Conservation (phyloP, 2,329 filamentous ascomycete species). For the Beauveria brongniartii region DNA sequence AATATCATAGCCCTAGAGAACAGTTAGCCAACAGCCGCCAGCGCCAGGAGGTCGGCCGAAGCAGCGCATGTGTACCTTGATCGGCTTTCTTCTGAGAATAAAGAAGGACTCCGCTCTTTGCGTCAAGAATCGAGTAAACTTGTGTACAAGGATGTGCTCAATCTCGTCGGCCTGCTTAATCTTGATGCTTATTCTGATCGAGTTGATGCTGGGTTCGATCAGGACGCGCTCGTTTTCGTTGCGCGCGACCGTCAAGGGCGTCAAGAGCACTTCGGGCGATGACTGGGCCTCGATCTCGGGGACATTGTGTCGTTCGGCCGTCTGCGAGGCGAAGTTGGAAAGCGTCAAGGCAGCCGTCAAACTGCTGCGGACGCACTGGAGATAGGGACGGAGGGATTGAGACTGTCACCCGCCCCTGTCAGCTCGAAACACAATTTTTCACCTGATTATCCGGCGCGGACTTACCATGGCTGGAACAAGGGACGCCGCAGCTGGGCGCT, state of each 20-base stretch:
- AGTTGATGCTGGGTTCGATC: slow-evolving; percentile 96
- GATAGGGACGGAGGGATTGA: slow-evolving; percentile 93
- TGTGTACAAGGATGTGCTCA: slow-evolving; percentile 95
- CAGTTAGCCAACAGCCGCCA: slow-evolving; percentile 18
- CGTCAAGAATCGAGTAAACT: slow-evolving; percentile 94
- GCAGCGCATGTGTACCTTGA: slow-evolving; percentile 57
- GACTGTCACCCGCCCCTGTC: slow-evolving; percentile 46
- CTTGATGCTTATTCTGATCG: slow-evolving; percentile 92
- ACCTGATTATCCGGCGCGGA: neutral
- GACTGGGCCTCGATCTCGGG: slow-evolving; percentile 91
- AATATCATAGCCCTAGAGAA: slow-evolving; percentile 81
- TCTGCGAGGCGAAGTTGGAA: slow-evolving; percentile 96
- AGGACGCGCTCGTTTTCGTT: slow-evolving; percentile 97
- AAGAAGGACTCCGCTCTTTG: slow-evolving; percentile 97
- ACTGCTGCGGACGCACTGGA: slow-evolving; percentile 90
- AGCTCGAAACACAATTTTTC: neutral
- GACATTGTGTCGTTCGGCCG: slow-evolving; percentile 93
- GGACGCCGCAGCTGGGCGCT: neutral
- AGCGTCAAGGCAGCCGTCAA: slow-evolving; percentile 82
- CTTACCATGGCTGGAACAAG: slow-evolving; percentile 5
- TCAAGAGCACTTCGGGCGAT: slow-evolving; percentile 88
- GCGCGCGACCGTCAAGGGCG: slow-evolving; percentile 80
- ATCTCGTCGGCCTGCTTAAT: slow-evolving; percentile 99
- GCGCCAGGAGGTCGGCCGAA: neutral
- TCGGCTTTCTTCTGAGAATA: slow-evolving; percentile 87